These are phyloP conservation scores for Starmerella gropengiesseri DNA, from an alignment of 805 yeast genomes.

Conservation along the genomic window DNA sequence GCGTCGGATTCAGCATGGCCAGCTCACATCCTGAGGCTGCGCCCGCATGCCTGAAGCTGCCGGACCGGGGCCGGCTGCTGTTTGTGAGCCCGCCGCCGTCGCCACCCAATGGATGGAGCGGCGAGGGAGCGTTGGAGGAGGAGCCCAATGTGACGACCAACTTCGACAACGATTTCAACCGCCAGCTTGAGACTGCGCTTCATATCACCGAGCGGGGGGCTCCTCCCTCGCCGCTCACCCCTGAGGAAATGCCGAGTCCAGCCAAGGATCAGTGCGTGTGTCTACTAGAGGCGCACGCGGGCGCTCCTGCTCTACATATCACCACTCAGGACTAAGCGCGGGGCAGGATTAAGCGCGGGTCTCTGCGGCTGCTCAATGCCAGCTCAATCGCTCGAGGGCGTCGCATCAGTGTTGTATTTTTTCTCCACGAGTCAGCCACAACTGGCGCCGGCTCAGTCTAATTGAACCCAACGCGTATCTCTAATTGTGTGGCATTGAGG, in stretches of 20 bases:
- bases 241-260: background rate
- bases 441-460: too few species aligned
- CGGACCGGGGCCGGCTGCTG: conserved; percentile 22
- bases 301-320: conserved; percentile 15
- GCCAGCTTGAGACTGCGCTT: conserved; percentile 18
- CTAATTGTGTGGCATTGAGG: too few species aligned
- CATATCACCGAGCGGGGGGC: conserved; percentile 1
- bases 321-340: conserved; percentile 7
- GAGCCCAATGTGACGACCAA: conserved; percentile 21
- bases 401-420: too few species aligned
- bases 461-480: too few species aligned
- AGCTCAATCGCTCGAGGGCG: too few species aligned
- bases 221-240: conserved; percentile 2
- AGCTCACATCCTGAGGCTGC: conserved; percentile 2
- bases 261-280: conserved; percentile 1
- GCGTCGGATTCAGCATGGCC: conserved; percentile 18
- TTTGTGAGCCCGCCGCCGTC: conserved; percentile 25
- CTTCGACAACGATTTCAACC: conserved; percentile 21
- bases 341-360: too few species aligned
- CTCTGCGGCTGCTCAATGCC: too few species aligned
- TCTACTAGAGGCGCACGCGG: conserved; percentile 13
- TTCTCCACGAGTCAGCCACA: too few species aligned
- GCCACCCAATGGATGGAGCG: conserved; percentile 25
- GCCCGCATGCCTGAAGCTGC: conserved; percentile 17
- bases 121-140: conserved; percentile 17